phyloP scores from a whole-genome alignment of 2,329 filamentous ascomycete genomes.

The Ophiostoma fasciatum region DNA sequence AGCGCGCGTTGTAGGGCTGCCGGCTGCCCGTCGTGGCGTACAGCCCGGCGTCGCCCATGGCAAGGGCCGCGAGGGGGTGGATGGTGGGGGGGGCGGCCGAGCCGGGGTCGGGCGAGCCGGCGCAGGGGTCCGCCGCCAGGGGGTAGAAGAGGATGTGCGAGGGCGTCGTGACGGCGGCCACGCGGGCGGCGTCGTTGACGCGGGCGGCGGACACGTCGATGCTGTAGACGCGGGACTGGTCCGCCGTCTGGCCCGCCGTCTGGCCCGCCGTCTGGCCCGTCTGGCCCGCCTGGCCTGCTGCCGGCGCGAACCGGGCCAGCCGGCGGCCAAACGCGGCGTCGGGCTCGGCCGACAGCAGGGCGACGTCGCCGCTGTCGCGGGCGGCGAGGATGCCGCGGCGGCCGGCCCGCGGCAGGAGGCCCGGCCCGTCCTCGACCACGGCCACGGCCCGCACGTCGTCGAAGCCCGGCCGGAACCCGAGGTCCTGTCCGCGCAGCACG shows the following conservation, averaged over 20 bases:
- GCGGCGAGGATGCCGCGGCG: conserved; percentile 27
- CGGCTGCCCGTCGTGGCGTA: conserved; percentile 6
- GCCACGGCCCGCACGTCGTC: conserved; percentile 36
- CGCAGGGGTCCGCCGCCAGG: conserved; percentile 11
- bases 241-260: too few relatives aligned
- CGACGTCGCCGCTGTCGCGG: conserved; percentile 33
- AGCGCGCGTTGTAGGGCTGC: conserved; percentile 23
- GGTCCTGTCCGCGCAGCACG: conserved; percentile 21
- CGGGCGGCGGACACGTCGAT: conserved; percentile 15
- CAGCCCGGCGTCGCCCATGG: conserved; percentile 10
- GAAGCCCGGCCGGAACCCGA: conserved; percentile 26
- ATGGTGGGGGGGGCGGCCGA: background rate
- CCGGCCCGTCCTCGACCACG: conserved; percentile 22
- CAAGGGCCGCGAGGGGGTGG: conserved; percentile 12
- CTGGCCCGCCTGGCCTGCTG: conserved; percentile 67
- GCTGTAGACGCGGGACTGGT: conserved; percentile 17
- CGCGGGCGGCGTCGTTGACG: conserved; percentile 4
- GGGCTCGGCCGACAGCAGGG: conserved; percentile 25
- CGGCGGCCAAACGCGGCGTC: conserved; percentile 11
- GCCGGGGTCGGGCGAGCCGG: conserved; percentile 1
- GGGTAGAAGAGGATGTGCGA: conserved; percentile 20
- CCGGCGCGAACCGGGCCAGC: conserved; percentile 27
- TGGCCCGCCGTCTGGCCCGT: conserved; percentile 55
- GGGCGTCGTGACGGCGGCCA: conserved; percentile 20
- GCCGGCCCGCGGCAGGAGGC: conserved; percentile 12